Percentiles rank a stretch among this genome's conserved stretches.
These are phyloP conservation scores for Pyrrhoderma noxium DNA, from an alignment of 1,284 basidiomycete species.

Conservation along the genomic window DNA sequence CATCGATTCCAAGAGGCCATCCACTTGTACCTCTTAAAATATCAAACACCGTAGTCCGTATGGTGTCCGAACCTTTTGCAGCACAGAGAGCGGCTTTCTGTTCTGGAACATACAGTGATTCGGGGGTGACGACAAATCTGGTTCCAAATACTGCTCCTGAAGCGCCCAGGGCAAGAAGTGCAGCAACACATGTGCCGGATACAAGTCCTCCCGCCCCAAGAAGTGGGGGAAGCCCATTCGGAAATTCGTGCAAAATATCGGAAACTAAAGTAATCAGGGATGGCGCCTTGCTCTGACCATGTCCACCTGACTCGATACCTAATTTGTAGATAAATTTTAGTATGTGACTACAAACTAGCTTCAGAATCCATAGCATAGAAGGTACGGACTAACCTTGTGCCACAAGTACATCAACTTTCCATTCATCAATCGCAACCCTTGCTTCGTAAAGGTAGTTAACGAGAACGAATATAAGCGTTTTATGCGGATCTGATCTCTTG, in stretches of 20 bases:
- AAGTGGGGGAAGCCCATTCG: slow-evolving; percentile 29
- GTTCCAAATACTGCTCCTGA: slow-evolving; percentile 64
- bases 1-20: slow-evolving; percentile 66
- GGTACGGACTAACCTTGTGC: slow-evolving; percentile 50
- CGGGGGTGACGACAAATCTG: slow-evolving; percentile 61
- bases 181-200: slow-evolving; percentile 55
- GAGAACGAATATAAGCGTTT: slow-evolving; percentile 56
- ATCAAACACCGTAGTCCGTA: slow-evolving; percentile 64
- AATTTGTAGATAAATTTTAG: slow-evolving; percentile 1
- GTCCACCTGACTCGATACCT: slow-evolving; percentile 74
- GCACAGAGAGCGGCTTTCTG: slow-evolving; percentile 50
- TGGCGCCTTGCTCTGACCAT: slow-evolving; percentile 49
- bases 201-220: slow-evolving; percentile 52
- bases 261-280: slow-evolving; percentile 54
- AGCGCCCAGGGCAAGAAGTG: slow-evolving; percentile 56
- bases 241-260: slow-evolving; percentile 34
- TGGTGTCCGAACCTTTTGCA: slow-evolving; percentile 42
- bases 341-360: slow-evolving; percentile 4
- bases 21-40: slow-evolving; percentile 46
- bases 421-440: slow-evolving; percentile 44
- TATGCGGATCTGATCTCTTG: slow-evolving; percentile 30
- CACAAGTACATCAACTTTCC: slow-evolving; percentile 66
- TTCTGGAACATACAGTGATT: slow-evolving; percentile 49
- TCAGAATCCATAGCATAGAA: neutral
- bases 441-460: slow-evolving; percentile 54